Evolutionary conservation across 768 basidiomycete species (phyloP).

Genomic region (Suillus cothurnatus): DNA sequence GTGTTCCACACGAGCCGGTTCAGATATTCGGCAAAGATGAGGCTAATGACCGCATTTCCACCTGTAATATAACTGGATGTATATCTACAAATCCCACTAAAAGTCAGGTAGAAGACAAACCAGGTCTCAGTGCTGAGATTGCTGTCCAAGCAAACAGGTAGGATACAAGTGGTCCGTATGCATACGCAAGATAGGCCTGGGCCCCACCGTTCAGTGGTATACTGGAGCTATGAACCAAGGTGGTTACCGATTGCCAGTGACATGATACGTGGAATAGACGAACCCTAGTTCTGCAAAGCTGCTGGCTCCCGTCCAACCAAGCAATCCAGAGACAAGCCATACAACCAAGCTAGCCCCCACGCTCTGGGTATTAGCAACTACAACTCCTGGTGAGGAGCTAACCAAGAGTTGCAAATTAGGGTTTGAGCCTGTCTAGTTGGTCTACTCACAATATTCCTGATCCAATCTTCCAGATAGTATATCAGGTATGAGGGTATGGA

Average conservation of each 20-base stretch:
- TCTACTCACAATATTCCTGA: constrained; percentile 86
- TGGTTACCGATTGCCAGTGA: neutral
- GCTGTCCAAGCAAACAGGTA: constrained; percentile 97
- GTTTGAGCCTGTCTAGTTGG: neutral
- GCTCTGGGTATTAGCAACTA: constrained; percentile 85
- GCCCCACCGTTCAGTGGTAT: constrained; percentile 50
- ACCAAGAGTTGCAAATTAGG: constrained; percentile 10
- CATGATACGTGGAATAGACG: constrained; percentile 25
- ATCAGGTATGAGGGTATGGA: constrained; percentile 1
- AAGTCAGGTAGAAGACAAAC: constrained; percentile 36
- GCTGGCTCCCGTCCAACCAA: constrained; percentile 96
- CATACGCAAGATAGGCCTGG: constrained; percentile 85
- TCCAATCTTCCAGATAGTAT: constrained; percentile 58
- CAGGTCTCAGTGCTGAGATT: constrained; percentile 85
- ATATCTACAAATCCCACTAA: constrained; percentile 4
- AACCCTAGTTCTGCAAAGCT: constrained; percentile 92
- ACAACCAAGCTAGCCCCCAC: constrained; percentile 88
- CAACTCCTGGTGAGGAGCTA: constrained; percentile 91
- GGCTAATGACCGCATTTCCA: constrained; percentile 78
- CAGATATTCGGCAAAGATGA: constrained; percentile 91
- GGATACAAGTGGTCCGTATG: constrained; percentile 84
- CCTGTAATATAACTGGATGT: constrained; percentile 40
- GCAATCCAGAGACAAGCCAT: constrained; percentile 80
- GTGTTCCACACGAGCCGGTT: constrained; percentile 86
- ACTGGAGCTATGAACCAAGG: constrained; percentile 26